Conservation (phyloP, 2,329 filamentous ascomycete species). For the Tolypocladium endophyticum region DNA sequence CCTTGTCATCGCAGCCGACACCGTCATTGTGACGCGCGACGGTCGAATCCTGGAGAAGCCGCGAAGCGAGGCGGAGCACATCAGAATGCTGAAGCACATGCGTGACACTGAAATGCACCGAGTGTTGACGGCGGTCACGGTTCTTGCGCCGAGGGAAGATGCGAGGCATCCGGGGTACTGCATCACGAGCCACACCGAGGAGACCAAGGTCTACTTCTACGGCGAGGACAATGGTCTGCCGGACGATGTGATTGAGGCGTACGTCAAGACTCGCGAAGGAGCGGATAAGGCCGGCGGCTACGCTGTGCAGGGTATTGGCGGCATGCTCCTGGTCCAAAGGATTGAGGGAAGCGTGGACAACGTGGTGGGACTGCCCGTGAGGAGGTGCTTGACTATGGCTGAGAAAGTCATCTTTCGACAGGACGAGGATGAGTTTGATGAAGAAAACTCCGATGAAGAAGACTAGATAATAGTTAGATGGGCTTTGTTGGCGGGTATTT, state of each 20-base stretch:
- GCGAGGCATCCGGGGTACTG: conserved; percentile 78
- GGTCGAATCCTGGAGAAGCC: conserved; percentile 90
- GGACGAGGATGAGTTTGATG: conserved; percentile 48
- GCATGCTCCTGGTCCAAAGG: conserved; percentile 76
- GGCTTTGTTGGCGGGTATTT: not conserved
- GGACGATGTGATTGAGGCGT: conserved; percentile 74
- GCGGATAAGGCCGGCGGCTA: conserved; percentile 96
- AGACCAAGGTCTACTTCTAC: conserved; percentile 86
- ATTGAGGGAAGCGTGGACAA: conserved; percentile 90
- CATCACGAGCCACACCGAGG: conserved; percentile 71
- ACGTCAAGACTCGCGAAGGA: conserved; percentile 78
- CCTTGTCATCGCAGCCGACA: conserved; percentile 84
- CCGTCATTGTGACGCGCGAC: conserved; percentile 66
- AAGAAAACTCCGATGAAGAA: conserved; percentile 32
- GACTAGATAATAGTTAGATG: not conserved
- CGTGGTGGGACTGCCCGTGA: conserved; percentile 80
- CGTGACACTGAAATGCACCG: conserved; percentile 69
- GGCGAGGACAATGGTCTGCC: conserved; percentile 42
- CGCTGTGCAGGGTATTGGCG: conserved; percentile 80
- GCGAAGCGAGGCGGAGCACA: conserved; percentile 66
- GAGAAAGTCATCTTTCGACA: conserved; percentile 79
- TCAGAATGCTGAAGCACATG: conserved; percentile 72
- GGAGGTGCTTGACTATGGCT: conserved; percentile 67
- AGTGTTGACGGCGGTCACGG: conserved; percentile 76
- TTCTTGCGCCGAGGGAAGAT: conserved; percentile 73